Evolutionary conservation across 257 asterid genomes (phyloP).

Genomic region (Vinca minor): DNA sequence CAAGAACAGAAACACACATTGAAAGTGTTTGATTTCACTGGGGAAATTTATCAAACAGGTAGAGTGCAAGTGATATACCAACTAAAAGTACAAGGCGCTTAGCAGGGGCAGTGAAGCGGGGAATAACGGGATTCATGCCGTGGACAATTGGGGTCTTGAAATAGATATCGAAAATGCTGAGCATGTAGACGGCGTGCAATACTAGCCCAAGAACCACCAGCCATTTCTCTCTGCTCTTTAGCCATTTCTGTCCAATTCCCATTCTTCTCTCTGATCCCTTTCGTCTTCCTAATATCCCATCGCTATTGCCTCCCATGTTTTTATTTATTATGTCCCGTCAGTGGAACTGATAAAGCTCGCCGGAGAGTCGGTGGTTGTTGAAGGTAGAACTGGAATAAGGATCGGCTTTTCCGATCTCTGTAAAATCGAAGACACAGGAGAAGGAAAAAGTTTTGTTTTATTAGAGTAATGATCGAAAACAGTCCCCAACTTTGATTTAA

Average conservation of each 20-base stretch:
- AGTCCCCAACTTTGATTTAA: too few relatives aligned
- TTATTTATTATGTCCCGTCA: not conserved
- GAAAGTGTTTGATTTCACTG: constrained; percentile 9
- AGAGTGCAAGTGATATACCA: constrained; percentile 47
- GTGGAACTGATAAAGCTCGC: too few relatives aligned
- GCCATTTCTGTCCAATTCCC: constrained; percentile 38
- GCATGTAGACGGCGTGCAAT: constrained; percentile 94
- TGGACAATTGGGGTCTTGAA: constrained; percentile 95
- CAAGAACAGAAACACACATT: not conserved
- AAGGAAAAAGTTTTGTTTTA: too few relatives aligned
- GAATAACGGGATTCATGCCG: constrained; percentile 83
- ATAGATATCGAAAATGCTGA: constrained; percentile 92
- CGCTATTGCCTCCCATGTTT: constrained; percentile 40
- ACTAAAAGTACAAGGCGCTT: constrained; percentile 79
- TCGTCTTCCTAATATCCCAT: constrained; percentile 52
- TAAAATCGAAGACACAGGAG: too few relatives aligned
- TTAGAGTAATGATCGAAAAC: too few relatives aligned
- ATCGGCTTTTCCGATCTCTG: too few relatives aligned
- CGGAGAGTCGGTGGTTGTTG: not conserved
- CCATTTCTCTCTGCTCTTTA: constrained; percentile 67
- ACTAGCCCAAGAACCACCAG: constrained; percentile 76
- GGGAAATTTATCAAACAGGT: constrained; percentile 36
- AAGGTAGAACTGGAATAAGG: not conserved
- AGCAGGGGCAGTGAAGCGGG: constrained; percentile 77
- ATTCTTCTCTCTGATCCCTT: constrained; percentile 32